Evolutionary conservation across 805 yeast species (phyloP).

Genomic region (Starmerella sirachaensis): DNA sequence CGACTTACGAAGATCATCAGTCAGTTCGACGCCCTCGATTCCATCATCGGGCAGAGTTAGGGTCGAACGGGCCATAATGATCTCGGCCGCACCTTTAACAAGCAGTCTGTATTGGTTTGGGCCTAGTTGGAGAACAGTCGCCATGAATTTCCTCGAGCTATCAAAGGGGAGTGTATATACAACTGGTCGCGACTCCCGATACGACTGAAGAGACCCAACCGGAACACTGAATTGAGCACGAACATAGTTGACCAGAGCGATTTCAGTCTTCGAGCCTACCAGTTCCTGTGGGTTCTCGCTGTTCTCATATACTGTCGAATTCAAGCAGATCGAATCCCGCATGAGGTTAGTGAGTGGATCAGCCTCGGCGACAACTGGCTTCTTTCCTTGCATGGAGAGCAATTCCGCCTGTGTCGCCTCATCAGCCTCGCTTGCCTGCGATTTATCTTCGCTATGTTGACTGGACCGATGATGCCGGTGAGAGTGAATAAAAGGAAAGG

Average conservation of each 20-base stretch:
- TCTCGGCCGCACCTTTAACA: conserved; percentile 92
- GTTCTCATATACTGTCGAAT: conserved; percentile 79
- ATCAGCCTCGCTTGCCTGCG: too few species aligned
- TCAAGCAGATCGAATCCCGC: conserved; percentile 52
- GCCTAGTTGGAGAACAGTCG: conserved; percentile 47
- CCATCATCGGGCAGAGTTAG: conserved; percentile 7
- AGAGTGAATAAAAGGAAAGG: too few species aligned
- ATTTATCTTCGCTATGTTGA: too few species aligned
- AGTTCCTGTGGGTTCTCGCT: conserved; percentile 42
- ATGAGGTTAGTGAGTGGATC: conserved; percentile 24
- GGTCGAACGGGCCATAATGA: conserved; percentile 53
- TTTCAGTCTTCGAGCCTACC: conserved; percentile 89
- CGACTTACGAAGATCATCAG: conserved; percentile 25
- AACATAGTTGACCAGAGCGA: conserved; percentile 68
- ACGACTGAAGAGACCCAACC: conserved; percentile 35
- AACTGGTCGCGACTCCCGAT: conserved; percentile 36
- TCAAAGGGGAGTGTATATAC: conserved; percentile 82
- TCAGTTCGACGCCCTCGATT: conserved; percentile 7
- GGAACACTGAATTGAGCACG: conserved; percentile 38
- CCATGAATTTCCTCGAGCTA: conserved; percentile 87
- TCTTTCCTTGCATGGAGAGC: too few species aligned
- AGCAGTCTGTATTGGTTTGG: conserved; percentile 42
- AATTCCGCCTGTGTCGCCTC: too few species aligned
- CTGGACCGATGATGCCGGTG: too few species aligned
- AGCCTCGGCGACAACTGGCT: too few species aligned